A percentile compares a stretch with the other conserved stretches of the same genome.
These are phyloP conservation scores for Lecanosticta acicola DNA, from an alignment of 2,329 filamentous ascomycete species.

Conservation along the genomic window DNA sequence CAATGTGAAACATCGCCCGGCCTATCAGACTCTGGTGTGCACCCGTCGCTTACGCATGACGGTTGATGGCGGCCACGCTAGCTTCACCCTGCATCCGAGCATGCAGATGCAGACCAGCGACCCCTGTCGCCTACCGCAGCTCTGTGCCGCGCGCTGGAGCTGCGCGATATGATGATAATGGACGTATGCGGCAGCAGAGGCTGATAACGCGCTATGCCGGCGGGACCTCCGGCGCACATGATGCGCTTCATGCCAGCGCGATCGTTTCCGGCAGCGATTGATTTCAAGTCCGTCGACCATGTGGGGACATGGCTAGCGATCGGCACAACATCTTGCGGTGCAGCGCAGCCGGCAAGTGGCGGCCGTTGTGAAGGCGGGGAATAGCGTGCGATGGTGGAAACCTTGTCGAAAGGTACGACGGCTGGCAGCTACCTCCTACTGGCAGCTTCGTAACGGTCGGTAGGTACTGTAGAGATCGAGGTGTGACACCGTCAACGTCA, in stretches of 20 bases:
- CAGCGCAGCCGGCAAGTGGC: not conserved
- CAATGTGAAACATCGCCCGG: conserved; percentile 4
- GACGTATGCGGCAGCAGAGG: not conserved
- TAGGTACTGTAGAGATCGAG: not conserved
- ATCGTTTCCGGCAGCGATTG: not conserved
- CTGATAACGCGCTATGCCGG: not conserved
- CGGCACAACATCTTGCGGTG: not conserved
- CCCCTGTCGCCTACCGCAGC: not conserved
- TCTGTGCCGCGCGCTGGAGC: not conserved
- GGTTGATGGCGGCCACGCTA: conserved; percentile 5
- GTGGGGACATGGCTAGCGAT: not conserved
- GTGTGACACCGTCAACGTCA: not conserved
- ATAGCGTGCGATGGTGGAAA: conserved; percentile 3
- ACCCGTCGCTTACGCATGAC: conserved; percentile 4
- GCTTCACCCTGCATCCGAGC: not conserved
- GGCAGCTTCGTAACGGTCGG: too few species aligned
- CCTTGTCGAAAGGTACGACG: not conserved
- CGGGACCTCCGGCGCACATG: not conserved
- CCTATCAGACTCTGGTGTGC: not conserved
- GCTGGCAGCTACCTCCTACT: too few species aligned
- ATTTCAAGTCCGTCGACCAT: not conserved
- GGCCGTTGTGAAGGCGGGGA: not conserved
- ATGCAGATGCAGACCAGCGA: not conserved
- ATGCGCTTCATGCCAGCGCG: not conserved
- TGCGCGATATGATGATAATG: not conserved